A percentile compares a stretch with the other conserved stretches of the same genome.
phyloP scores from a whole-genome alignment of 2,329 filamentous ascomycete genomes.

The Blastomyces silverae region DNA sequence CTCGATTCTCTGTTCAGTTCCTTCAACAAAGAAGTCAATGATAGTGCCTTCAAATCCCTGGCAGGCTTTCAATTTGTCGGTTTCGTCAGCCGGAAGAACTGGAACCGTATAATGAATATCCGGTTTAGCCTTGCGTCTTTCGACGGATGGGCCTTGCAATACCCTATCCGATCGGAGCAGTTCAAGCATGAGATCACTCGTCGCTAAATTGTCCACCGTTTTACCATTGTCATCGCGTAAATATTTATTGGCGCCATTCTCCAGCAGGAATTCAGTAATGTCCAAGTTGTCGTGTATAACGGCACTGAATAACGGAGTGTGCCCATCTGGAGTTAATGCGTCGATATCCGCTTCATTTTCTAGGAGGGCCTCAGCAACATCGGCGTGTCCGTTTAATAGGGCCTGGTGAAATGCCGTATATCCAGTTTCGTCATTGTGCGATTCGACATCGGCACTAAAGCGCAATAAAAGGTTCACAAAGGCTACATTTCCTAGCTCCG shows the following conservation, averaged over 20 bases:
- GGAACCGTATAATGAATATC: constrained; percentile 7
- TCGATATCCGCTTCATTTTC: constrained; percentile 11
- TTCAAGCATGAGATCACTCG: constrained; percentile 7
- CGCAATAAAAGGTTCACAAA: constrained; percentile 4
- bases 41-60: constrained; percentile 12
- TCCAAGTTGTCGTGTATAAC: constrained; percentile 14
- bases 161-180: constrained; percentile 16
- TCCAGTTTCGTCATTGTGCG: constrained; percentile 6
- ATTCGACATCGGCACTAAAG: constrained; percentile 13
- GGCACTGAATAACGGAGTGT: constrained; percentile 12
- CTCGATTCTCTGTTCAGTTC: constrained; percentile 11
- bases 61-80: constrained; percentile 12
- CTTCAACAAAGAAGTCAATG: constrained; percentile 13
- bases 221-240: constrained; percentile 12
- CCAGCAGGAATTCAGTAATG: constrained; percentile 13
- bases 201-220: constrained; percentile 15
- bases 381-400: constrained; percentile 7
- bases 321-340: constrained; percentile 1
- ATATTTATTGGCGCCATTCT: constrained; percentile 18
- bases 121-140: background rate
- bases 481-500: constrained; percentile 2
- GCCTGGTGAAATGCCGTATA: constrained; percentile 11
- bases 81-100: constrained; percentile 9
- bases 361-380: constrained; percentile 9
- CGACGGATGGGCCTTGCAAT: constrained; percentile 15